Conservation (phyloP, 2,329 filamentous ascomycete genomes). For the Cladorrhinum sp. region DNA sequence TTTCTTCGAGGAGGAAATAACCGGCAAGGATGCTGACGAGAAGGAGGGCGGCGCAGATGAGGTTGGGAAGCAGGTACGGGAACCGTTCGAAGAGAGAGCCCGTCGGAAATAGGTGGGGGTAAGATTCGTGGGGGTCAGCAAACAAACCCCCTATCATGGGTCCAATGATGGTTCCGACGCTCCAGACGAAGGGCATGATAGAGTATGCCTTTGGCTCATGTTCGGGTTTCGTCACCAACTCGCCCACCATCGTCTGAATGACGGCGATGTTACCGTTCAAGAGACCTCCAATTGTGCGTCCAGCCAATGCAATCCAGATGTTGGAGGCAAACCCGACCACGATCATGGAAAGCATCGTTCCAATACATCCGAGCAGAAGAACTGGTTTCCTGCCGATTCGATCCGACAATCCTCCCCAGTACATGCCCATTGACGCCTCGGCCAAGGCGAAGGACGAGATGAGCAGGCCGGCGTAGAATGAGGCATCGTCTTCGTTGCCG, state of each 20-base stretch:
- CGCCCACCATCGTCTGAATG: conserved; percentile 89
- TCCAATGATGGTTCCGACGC: conserved; percentile 82
- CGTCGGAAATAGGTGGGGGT: conserved; percentile 66
- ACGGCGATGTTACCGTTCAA: conserved; percentile 91
- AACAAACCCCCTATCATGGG: conserved; percentile 86
- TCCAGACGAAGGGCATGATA: conserved; percentile 94
- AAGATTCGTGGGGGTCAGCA: conserved; percentile 72
- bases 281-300: conserved; percentile 73
- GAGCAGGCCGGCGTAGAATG: conserved; percentile 82
- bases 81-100: conserved; percentile 71
- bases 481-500: conserved; percentile 71
- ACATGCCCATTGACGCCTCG: conserved; percentile 81
- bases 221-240: conserved; percentile 77
- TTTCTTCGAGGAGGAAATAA: conserved; percentile 82
- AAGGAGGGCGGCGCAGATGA: conserved; percentile 76
- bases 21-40: conserved; percentile 75
- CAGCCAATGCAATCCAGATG: conserved; percentile 78
- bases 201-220: conserved; percentile 86
- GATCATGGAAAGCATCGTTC: conserved; percentile 79
- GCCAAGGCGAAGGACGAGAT: conserved; percentile 82
- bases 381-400: conserved; percentile 81
- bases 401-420: conserved; percentile 83
- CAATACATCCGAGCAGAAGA: conserved; percentile 73
- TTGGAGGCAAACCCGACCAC: conserved; percentile 79
- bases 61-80: conserved; percentile 85